Base-by-base conservation (phyloP, 2,329 filamentous ascomycete genomes). In the Leptographium lundbergii region DNA sequence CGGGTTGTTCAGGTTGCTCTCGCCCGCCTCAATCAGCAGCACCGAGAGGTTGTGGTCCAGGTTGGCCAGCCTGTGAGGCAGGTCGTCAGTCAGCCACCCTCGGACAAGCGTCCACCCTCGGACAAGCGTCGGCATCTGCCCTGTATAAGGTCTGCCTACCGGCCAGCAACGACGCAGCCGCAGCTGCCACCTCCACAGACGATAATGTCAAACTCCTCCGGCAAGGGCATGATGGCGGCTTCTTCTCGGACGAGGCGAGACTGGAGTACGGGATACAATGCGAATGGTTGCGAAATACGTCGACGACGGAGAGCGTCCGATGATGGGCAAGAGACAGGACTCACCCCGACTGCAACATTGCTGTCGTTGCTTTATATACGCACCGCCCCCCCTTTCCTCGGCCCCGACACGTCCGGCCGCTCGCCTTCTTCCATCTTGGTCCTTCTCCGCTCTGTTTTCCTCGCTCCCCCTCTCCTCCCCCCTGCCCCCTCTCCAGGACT, bases 141-240 rank as follows among this genome's bases (percentile, higher is more conserved):
- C 1, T 42, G 32, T 25, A 54, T 45, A 34, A 19, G 36, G 24
- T 11, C 14, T 45, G 24, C 73, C 62, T 69, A 84, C 80, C 81
- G 72, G 60, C 78, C 78, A 57, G 78, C 78, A 50, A 81, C 77
- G n/a, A 81, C 78, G 68, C 78, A 81, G 36, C 78, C 84, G 62
- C 79, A 82, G 69, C 84, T 88, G 58, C 87, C 87, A 67, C 87
- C 87, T 67, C 87, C 87, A 64, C 84, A 87, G 34, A 90, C 85
- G 66, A 90, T 90, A 66, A 91, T 89, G 69, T 90, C 87, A 67
- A 89, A 87, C 75, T 90, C 87, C 61, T 90, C 86, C 42, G 87
- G 86, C 63, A 90, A 67, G 10, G 51, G 39, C 57, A 58, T 58
- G 51, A 4, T 39, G 5, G 5, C 22, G 2, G 45, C 22, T 22